Percentiles rank a stretch among this genome's conserved stretches.
These are phyloP conservation scores for Parascedosporium putredinis DNA, from an alignment of 2,329 filamentous ascomycete species.

Conservation along the genomic window DNA sequence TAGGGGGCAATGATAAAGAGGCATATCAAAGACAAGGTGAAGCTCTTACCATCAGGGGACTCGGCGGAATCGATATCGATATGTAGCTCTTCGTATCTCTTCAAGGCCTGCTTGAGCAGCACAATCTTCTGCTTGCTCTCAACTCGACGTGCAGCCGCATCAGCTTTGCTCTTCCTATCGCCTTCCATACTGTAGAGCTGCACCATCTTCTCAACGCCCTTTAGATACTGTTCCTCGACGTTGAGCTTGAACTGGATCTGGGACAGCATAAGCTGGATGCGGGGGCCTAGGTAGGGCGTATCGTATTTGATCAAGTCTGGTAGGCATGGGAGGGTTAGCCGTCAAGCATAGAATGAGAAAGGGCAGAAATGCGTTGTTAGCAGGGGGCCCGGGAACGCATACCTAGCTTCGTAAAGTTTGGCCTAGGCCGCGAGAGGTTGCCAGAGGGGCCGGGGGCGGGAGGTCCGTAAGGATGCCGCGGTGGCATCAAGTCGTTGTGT, in stretches of 20 bases:
- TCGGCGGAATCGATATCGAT: slow-evolving; percentile 80
- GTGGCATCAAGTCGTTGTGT: slow-evolving; percentile 67
- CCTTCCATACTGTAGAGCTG: slow-evolving; percentile 95
- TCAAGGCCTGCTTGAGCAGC: slow-evolving; percentile 86
- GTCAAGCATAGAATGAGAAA: neutral
- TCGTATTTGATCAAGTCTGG: slow-evolving; percentile 97
- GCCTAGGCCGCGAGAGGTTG: slow-evolving; percentile 60
- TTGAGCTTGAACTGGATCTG: slow-evolving; percentile 98
- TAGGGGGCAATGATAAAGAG: neutral
- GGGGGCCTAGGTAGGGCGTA: slow-evolving; percentile 85
- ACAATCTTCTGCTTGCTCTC: slow-evolving; percentile 98
- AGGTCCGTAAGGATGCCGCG: slow-evolving; percentile 67
- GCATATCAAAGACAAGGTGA: neutral
- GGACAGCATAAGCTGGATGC: slow-evolving; percentile 97
- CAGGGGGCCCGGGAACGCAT: slow-evolving; percentile 20
- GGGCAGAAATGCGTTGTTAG: neutral
- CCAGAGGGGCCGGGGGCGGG: slow-evolving; percentile 50
- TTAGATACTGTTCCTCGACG: slow-evolving; percentile 97
- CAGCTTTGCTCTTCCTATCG: slow-evolving; percentile 87
- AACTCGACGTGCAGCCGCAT: slow-evolving; percentile 78
- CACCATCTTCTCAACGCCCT: slow-evolving; percentile 98
- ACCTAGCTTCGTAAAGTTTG: slow-evolving; percentile 97
- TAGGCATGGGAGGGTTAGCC: neutral
- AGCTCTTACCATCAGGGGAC: slow-evolving; percentile 59
- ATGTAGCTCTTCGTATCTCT: slow-evolving; percentile 94